Conservation (phyloP, 176 grass and related monocot genomes). For the Oryza coarctata region DNA sequence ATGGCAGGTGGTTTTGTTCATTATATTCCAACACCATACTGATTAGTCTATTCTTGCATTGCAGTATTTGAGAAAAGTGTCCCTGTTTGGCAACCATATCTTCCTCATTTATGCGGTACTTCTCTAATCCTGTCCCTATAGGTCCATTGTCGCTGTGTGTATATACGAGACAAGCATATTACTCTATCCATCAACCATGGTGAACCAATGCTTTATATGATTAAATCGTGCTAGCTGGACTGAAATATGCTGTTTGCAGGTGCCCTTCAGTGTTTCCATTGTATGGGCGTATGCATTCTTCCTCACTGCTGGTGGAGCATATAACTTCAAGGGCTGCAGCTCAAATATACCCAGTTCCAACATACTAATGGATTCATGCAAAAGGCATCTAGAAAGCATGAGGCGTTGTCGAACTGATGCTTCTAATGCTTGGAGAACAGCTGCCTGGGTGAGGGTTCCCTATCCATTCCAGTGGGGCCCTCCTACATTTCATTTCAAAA, state of each 20-base stretch:
- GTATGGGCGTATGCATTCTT: slow-evolving; percentile 99
- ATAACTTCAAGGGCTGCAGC: slow-evolving; percentile 88
- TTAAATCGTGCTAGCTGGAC: slow-evolving; percentile 23
- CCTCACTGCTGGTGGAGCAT: slow-evolving; percentile 89
- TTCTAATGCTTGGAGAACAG: slow-evolving; percentile 91
- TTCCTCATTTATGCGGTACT: slow-evolving; percentile 94
- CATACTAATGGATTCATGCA: slow-evolving; percentile 89
- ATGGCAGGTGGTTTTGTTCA: not conserved
- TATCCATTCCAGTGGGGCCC: slow-evolving; percentile 98
- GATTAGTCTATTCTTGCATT: slow-evolving; percentile 40
- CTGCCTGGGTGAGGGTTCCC: slow-evolving; percentile 86
- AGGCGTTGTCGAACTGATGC: slow-evolving; percentile 85
- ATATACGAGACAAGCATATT: not conserved
- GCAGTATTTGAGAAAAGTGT: slow-evolving; percentile 86
- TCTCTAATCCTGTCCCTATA: slow-evolving; percentile 24
- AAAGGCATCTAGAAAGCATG: slow-evolving; percentile 76
- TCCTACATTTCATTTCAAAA: slow-evolving; percentile 87
- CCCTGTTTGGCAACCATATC: slow-evolving; percentile 83
- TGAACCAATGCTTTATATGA: slow-evolving; percentile 15
- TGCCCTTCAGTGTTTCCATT: slow-evolving; percentile 85
- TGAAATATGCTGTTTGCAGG: slow-evolving; percentile 55
- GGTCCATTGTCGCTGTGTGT: not conserved
- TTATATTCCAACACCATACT: slow-evolving; percentile 13
- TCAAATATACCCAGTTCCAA: slow-evolving; percentile 93
- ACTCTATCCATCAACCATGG: not conserved